Percentiles rank a stretch among this genome's conserved stretches.
phyloP scores from a whole-genome alignment of 2,329 filamentous ascomycete genomes.

The Apiospora sp. region DNA sequence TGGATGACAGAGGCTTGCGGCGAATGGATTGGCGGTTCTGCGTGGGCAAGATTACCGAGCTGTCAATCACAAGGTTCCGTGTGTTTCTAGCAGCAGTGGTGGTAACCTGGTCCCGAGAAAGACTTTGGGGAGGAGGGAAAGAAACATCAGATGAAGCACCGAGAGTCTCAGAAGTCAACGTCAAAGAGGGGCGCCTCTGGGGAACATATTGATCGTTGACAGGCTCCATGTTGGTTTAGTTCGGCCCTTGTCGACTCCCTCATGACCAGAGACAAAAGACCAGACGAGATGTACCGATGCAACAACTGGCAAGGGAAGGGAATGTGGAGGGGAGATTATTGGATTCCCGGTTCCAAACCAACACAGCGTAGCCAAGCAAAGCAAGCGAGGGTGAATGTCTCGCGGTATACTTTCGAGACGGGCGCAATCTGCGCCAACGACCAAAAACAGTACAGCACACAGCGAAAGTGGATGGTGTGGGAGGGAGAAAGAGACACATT shows the following conservation, averaged over 20 bases:
- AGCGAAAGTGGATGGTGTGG: slow-evolving; percentile 19
- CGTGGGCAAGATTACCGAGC: slow-evolving; percentile 33
- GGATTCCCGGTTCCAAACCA: slow-evolving; percentile 16
- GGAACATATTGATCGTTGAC: slow-evolving; percentile 17
- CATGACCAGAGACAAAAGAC: slow-evolving; percentile 2
- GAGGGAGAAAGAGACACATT: slow-evolving; percentile 8
- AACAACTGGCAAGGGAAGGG: slow-evolving; percentile 23
- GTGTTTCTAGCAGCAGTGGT: slow-evolving; percentile 44
- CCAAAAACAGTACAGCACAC: slow-evolving; percentile 15
- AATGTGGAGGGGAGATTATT: slow-evolving; percentile 29
- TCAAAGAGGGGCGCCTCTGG: slow-evolving; percentile 23
- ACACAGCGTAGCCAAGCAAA: slow-evolving; percentile 21
- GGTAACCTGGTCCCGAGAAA: slow-evolving; percentile 38
- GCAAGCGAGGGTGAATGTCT: slow-evolving; percentile 17
- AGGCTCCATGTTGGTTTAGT: slow-evolving; percentile 26
- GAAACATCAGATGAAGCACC: slow-evolving; percentile 48
- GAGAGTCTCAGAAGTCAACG: slow-evolving; percentile 46
- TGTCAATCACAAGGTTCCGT: slow-evolving; percentile 40
- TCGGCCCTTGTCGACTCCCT: slow-evolving; percentile 23
- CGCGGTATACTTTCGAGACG: slow-evolving; percentile 11
- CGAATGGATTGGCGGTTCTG: slow-evolving; percentile 52
- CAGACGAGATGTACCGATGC: too few species aligned
- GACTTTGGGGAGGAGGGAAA: slow-evolving; percentile 31
- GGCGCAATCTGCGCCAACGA: slow-evolving; percentile 6
- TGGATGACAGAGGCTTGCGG: slow-evolving; percentile 67